These are phyloP conservation scores for Nitzschia putrida DNA, from an alignment of 108 stramenopile genomes.

Conservation along the genomic window DNA sequence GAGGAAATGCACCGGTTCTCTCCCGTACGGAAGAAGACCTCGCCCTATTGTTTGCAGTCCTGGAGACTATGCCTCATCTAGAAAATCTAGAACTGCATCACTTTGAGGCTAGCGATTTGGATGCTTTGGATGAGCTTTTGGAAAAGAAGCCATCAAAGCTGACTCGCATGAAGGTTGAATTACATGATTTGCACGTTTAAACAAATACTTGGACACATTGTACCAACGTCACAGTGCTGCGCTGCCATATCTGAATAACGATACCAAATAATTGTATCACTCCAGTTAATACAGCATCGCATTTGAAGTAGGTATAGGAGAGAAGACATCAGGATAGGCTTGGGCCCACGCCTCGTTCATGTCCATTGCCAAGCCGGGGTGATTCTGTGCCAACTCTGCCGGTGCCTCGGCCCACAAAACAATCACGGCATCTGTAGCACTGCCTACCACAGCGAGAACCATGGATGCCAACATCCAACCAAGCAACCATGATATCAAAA, in stretches of 20 bases:
- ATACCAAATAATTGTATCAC: not conserved
- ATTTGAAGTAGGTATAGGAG: not conserved
- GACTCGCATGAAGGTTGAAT: not conserved
- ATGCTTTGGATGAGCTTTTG: conserved; percentile 6
- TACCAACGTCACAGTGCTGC: not conserved
- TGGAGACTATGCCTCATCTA: conserved; percentile 4
- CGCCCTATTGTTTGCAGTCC: not conserved
- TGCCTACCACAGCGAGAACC: conserved; percentile 57
- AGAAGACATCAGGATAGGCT: conserved; percentile 16
- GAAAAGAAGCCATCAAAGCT: not conserved
- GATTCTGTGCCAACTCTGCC: conserved; percentile 45
- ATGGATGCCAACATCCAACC: conserved; percentile 58
- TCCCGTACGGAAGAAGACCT: conserved; percentile 7
- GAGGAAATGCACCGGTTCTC: not conserved
- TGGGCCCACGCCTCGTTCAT: conserved; percentile 16
- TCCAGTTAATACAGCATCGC: not conserved
- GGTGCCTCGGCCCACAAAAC: conserved; percentile 81
- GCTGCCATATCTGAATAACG: not conserved
- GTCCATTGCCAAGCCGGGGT: conserved; percentile 29
- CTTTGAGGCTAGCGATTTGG: not conserved
- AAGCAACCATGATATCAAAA: conserved; percentile 41
- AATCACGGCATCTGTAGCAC: conserved; percentile 78
- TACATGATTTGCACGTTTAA: not conserved
- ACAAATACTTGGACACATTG: not conserved
- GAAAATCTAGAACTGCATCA: not conserved